Base-by-base conservation (phyloP, 169 alveolate species). In the Fabrea salina region DNA sequence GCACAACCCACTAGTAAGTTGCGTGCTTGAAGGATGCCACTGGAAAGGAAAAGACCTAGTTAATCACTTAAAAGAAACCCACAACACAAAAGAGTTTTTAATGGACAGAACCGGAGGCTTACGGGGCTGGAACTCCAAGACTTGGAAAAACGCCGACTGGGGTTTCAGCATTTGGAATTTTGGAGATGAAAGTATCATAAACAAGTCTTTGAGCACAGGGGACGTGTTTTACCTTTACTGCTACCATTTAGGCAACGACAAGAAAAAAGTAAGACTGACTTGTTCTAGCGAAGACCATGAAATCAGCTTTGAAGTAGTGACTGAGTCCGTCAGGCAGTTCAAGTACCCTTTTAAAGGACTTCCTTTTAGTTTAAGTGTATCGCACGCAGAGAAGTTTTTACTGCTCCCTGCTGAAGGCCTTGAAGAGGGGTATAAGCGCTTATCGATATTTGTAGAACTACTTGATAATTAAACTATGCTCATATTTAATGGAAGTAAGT, bases 131-230 rank as follows among this genome's bases (percentile, higher is more conserved):
- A 64, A 64, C 30, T 64, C 75, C 30, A 64, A 64, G 30, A 64
- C 75, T 19, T 64, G 75, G 75, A 64, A 41, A 64, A 64, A 37
- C 1, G 75, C 75, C 0, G 75, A 64, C 4, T 64, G 75, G 75
- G 75, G 75, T 6, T 64, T 39, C 54, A 64, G 75, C 30, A 64
- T 64, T 19, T 64, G 75, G 75, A 64, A 64, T 39, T 64, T 64
- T 35, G 75, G 54, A 37, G 75, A 64, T 32, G 54, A 22, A 13
- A 33, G n/a, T 39, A 64, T 64, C n/a, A 2, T 64, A 35, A 64
- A 64, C 75, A 64, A 64, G 41, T 22, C 47, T 22, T 22, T 37
- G 16, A 32, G 75, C 11, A 33, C 4, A 19, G 75, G 75, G 19
- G 75, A 64, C 1, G 41, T 56, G 2, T 64, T 64, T 64, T 64